Evolutionary conservation across 2,329 filamentous ascomycete species (phyloP), one percentile per base, ranked within the genome.

Genomic region (Emergomyces pasteurianus): DNA sequence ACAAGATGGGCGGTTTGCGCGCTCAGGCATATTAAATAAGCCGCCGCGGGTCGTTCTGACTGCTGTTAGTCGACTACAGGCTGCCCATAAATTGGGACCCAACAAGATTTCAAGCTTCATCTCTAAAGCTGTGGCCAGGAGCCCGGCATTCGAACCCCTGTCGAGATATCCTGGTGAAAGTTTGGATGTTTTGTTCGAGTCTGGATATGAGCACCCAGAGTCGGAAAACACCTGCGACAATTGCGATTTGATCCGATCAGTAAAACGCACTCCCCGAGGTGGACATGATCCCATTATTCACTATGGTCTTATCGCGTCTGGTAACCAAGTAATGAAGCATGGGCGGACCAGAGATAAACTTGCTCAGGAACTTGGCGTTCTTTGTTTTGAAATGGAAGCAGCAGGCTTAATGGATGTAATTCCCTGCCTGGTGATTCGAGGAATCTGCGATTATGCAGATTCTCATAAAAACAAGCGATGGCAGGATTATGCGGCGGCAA

Each of bases 361-460:
- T 8, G 58, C 56, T 34, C 18, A 16, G 12, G 57, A 68, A 50
- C 60, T 59, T 50, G 60, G 56, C 40, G 60, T 68, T 0, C 52
- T 68, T 3, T 70, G 69, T 36, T 70, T 73, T 18, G 71, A 73
- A 60, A 73, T 72, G 70, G 70, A 73, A 59, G 66, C 68, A 14
- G 69, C 66, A 10, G 68, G 69, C 9, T 42, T 69, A 12, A 67
- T 65, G 62, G 63, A 68, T 60, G 62, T 65, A 0, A 58, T 77
- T 0, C 75, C 75, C 0, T 75, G 72, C 5, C 60, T 79, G 0
- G 64, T 75, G 0, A 71, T 79, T 50, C 75, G 76, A 12, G 75
- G 74, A 0, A 74, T 78, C 0, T 78, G 71, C 26, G 73, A 77
- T 54, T 78, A 77, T 54, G 67, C 73, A 3, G 75, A 78, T 60